Evolutionary conservation across 805 yeast genomes (phyloP).

Genomic region (Hanseniaspora vineae): DNA sequence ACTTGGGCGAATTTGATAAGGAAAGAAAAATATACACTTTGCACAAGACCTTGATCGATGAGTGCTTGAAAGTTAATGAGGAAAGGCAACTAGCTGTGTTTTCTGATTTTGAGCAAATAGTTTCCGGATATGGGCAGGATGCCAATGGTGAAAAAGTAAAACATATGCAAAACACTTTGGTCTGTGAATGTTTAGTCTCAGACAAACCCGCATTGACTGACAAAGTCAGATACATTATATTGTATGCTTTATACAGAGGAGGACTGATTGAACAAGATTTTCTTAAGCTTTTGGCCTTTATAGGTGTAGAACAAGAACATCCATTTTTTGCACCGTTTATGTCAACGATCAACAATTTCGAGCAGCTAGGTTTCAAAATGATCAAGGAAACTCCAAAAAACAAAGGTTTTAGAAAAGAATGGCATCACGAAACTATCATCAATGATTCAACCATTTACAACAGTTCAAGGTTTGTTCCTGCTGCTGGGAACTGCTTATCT

Average conservation of each 20-base stretch:
- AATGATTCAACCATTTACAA: constrained; percentile 31
- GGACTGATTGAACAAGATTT: constrained; percentile 69
- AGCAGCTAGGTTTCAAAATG: constrained; percentile 44
- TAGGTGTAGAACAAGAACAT: constrained; percentile 27
- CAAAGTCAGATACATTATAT: constrained; percentile 58
- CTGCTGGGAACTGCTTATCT: constrained; percentile 44
- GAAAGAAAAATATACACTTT: constrained; percentile 48
- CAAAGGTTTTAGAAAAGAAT: constrained; percentile 32
- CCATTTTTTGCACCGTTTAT: constrained; percentile 32
- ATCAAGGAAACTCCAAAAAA: constrained; percentile 30
- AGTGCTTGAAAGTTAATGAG: constrained; percentile 48
- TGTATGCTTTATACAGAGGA: constrained; percentile 71
- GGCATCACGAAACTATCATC: constrained; percentile 38
- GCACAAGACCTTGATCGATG: constrained; percentile 51
- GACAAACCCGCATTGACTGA: constrained; percentile 43
- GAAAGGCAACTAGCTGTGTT: constrained; percentile 49
- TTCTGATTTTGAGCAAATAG: constrained; percentile 76
- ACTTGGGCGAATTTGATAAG: constrained; percentile 52
- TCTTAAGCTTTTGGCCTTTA: constrained; percentile 50
- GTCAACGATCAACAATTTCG: constrained; percentile 44
- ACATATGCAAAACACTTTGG: constrained; percentile 47
- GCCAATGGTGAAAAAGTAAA: constrained; percentile 53
- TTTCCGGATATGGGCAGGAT: constrained; percentile 60
- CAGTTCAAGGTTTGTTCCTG: constrained; percentile 65
- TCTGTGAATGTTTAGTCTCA: constrained; percentile 31